A percentile compares a stretch with the other conserved stretches of the same genome.
Evolutionary conservation across 371 early-diverging fungal species (phyloP).

Genomic region (Haplosporangium sp.): DNA sequence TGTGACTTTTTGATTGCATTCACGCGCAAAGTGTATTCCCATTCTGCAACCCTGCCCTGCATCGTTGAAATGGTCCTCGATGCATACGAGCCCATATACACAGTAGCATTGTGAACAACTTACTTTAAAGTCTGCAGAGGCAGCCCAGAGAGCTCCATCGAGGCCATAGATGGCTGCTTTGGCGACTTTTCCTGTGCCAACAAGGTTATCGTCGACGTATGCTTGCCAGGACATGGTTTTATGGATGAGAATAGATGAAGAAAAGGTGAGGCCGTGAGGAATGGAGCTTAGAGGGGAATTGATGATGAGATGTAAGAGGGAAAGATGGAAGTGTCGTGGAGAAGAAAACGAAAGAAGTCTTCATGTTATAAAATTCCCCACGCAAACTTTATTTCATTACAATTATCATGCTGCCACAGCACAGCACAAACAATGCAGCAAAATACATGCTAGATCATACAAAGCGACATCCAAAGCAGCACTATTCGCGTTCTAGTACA

Average conservation of each 20-base stretch:
- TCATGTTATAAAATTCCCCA: too few relatives aligned
- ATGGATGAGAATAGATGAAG: not conserved
- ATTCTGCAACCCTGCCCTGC: too few relatives aligned
- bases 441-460: too few relatives aligned
- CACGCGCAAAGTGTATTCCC: too few relatives aligned
- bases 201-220: slow-evolving; percentile 86
- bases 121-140: slow-evolving; percentile 77
- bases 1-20: too few relatives aligned
- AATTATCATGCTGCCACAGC: too few relatives aligned
- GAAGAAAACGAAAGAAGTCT: not conserved
- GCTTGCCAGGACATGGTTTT: slow-evolving; percentile 81
- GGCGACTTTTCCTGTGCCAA: slow-evolving; percentile 79
- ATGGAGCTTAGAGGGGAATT: not conserved
- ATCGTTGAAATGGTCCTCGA: too few relatives aligned
- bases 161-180: slow-evolving; percentile 85
- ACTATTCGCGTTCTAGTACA: too few relatives aligned
- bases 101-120: not conserved
- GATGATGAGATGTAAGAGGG: not conserved
- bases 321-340: not conserved
- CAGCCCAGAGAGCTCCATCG: slow-evolving; percentile 84
- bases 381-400: too few relatives aligned
- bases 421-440: too few relatives aligned
- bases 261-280: not conserved
- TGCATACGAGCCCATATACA: not conserved
- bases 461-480: too few relatives aligned